Base-by-base conservation (phyloP, 2,329 filamentous ascomycete genomes). In the Sarocladiaceae sp. region DNA sequence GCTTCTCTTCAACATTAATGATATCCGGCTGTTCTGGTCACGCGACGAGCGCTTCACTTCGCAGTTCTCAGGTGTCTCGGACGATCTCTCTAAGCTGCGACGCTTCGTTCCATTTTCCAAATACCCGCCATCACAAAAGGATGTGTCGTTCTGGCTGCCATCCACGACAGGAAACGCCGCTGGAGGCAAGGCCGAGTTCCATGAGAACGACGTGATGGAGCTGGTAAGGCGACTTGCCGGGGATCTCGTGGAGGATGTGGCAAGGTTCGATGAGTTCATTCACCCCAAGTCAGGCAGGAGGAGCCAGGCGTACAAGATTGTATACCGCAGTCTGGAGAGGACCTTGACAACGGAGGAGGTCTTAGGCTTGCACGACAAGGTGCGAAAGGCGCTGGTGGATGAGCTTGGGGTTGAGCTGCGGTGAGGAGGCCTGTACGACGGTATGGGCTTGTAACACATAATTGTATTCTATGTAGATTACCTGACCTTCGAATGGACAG, bases 151-250 rank as follows among this genome's bases (percentile, higher is more conserved):
- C 65, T 98, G 93, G 93, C 68, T 97, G 45, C 56, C 49, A 5
- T 52, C 56, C 21, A 51, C 69, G 63, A 67, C 70, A 2, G 15
- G 13, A 4, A 32, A 32, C 18, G 64, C 69, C 18, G 73, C 66
- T 3, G 73, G 68, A 11, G 74, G 73, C 21, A 47, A 70, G 63
- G 55, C 62, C 53, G 47, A 58, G 54, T 88, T 95, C 59, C 91
- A 97, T 62, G 90, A 94, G 62, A 97, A 97, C 65, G 93, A 98
- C 63, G 73, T 97, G 43, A 97, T 97, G 91, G 93, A 97, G 66
- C 77, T 96, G 46, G 86, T 96, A 15, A 82, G 93, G 52, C 82
- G 82, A 53, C 74, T 91, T 37, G 87, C 81, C 9, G 90, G 89
- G 42, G 86, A 95, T 61, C 66, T 82, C 18, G 88, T 93, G 27